Evolutionary conservation across 2,329 filamentous ascomycete species (phyloP).

Genomic region (Cyclaneusma minus): DNA sequence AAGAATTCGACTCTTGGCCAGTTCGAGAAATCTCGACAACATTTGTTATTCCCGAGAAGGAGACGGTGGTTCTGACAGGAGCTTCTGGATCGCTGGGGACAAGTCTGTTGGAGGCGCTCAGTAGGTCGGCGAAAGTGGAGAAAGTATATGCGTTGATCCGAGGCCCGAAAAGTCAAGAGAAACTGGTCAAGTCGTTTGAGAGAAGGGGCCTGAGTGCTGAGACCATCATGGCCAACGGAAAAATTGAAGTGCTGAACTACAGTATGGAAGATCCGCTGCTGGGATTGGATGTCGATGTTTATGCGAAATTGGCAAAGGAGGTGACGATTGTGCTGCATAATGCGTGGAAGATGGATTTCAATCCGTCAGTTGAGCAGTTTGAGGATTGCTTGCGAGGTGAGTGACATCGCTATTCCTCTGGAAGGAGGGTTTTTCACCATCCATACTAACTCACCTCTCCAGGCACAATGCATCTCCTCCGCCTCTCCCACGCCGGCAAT

Average conservation of each 20-base stretch:
- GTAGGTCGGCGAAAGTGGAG: constrained; percentile 6
- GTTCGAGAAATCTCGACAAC: constrained; percentile 1
- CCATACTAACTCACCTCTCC: constrained; percentile 1
- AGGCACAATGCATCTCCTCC: constrained; percentile 17
- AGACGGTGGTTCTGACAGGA: constrained; percentile 13
- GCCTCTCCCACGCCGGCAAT: constrained; percentile 12
- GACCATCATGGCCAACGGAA: constrained; percentile 9
- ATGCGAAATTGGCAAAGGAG: constrained; percentile 8
- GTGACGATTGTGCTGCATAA: constrained; percentile 15
- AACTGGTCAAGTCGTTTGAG: constrained; percentile 7
- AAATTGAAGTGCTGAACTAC: constrained; percentile 13
- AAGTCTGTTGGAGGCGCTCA: constrained; percentile 9
- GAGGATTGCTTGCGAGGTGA: constrained; percentile 17
- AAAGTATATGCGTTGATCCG: constrained; percentile 15
- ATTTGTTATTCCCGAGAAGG: constrained; percentile 6
- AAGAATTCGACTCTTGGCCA: constrained; percentile 12
- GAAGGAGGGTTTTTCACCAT: neutral
- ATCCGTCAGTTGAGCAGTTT: constrained; percentile 14
- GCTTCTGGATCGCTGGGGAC: constrained; percentile 14
- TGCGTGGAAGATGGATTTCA: constrained; percentile 19
- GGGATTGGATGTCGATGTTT: constrained; percentile 12
- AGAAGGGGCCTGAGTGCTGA: constrained; percentile 8
- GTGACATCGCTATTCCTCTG: constrained; percentile 1
- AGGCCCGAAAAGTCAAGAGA: constrained; percentile 7
- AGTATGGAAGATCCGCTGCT: constrained; percentile 15